Percentiles rank a stretch among this genome's conserved stretches.
phyloP scores from a whole-genome alignment of 768 basidiomycete genomes.

The Xerocomellus dryophilus region DNA sequence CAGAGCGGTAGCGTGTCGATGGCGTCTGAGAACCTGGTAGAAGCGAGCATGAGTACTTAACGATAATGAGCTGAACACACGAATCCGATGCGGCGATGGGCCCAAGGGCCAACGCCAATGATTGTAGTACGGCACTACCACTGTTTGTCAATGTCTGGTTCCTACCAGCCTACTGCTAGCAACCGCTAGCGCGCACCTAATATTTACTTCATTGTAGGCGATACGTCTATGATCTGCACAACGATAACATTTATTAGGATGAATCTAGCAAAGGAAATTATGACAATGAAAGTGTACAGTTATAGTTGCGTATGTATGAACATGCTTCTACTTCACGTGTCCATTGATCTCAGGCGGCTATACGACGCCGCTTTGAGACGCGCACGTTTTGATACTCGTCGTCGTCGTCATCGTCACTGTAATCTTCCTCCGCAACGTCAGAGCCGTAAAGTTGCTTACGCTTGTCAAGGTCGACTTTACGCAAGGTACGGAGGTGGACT shows the following conservation, averaged over 20 bases:
- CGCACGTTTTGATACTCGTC: conserved; percentile 35
- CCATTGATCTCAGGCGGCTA: conserved; percentile 19
- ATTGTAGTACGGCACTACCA: too few species aligned
- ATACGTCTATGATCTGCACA: conserved; percentile 18
- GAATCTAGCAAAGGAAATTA: conserved; percentile 31
- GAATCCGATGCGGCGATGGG: too few species aligned
- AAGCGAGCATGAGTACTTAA: too few species aligned
- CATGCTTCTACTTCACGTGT: conserved; percentile 20
- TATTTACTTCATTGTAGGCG: not conserved
- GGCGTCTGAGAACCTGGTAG: too few species aligned
- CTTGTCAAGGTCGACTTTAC: conserved; percentile 55
- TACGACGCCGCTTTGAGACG: conserved; percentile 30
- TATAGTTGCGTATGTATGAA: conserved; percentile 25
- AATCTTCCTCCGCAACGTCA: conserved; percentile 37
- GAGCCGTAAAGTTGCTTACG: conserved; percentile 43
- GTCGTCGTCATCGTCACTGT: conserved; percentile 35
- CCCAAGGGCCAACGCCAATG: too few species aligned
- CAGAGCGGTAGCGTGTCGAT: too few species aligned
- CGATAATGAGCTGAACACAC: too few species aligned
- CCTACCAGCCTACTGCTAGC: too few species aligned
- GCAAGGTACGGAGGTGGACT: conserved; percentile 55
- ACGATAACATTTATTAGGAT: conserved; percentile 24
- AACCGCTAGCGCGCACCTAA: not conserved
- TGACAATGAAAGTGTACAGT: conserved; percentile 25
- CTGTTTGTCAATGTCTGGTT: too few species aligned